These are phyloP conservation scores for Cercospora citrullina DNA, from an alignment of 2,329 filamentous ascomycete genomes.

Conservation along the genomic window DNA sequence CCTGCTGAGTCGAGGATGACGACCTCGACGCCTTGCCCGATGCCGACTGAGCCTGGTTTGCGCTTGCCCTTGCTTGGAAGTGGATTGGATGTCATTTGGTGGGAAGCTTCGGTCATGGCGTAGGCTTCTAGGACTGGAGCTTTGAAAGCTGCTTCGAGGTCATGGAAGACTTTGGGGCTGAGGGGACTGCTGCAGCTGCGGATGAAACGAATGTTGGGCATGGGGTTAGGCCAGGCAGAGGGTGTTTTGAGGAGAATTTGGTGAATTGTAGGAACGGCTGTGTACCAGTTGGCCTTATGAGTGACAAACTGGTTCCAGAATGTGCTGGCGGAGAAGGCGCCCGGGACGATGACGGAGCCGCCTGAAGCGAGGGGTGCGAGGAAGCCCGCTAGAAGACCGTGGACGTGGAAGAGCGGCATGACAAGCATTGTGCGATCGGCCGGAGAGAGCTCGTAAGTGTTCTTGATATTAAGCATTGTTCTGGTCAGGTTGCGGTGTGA, in stretches of 20 bases:
- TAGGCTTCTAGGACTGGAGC: constrained; percentile 87
- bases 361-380: constrained; percentile 73
- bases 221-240: constrained; percentile 57
- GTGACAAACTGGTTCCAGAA: constrained; percentile 79
- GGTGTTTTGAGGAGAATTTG: constrained; percentile 80
- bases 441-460: constrained; percentile 71
- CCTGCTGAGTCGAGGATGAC: constrained; percentile 72
- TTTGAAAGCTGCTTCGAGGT: constrained; percentile 71
- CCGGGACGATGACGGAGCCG: constrained; percentile 76
- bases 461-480: constrained; percentile 80
- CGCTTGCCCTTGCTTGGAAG: constrained; percentile 63
- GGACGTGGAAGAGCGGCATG: constrained; percentile 89
- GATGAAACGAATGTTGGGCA: constrained; percentile 79
- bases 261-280: constrained; percentile 88
- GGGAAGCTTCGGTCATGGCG: constrained; percentile 87
- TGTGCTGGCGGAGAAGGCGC: constrained; percentile 75
- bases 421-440: constrained; percentile 79
- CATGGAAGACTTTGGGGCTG: constrained; percentile 76
- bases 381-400: constrained; percentile 81
- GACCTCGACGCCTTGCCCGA: constrained; percentile 81
- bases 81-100: constrained; percentile 74
- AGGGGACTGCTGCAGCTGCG: constrained; percentile 83
- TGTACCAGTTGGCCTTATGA: constrained; percentile 85
- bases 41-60: constrained; percentile 77
- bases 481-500: constrained; percentile 78